Base-by-base conservation (phyloP, 805 yeast species). In the Candida verbasci region DNA sequence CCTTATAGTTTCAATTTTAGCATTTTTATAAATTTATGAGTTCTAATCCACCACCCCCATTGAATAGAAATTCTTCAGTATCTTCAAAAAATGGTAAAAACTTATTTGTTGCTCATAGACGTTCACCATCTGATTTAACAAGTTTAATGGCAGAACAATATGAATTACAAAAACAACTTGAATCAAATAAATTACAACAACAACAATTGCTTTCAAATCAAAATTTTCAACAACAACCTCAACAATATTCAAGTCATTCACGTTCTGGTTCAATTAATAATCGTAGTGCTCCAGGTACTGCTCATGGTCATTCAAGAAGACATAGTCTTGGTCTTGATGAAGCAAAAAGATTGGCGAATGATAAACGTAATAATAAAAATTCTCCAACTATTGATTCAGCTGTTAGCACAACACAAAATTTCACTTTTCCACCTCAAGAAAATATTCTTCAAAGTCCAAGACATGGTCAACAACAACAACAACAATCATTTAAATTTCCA, bases 311-410 rank as follows among this genome's bases (percentile, higher is more conserved):
- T 56, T 66, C 72, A 28, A 79, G 98, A 65, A 78, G 98, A 57
- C 97, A 91, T 57, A 88, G 97, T 0, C 66, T 91, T 41, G 97
- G 95, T 2, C 69, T 91, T 40, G 80, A 80, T 36, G 98, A 91
- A 61, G 97, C 97, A 9, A 88, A 86, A 50, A 82, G 82, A 48
- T 97, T 97, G 6, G 98, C 98, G n/a, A 96, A 96, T 4, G 31
- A 48, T 1, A 31, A 46, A 12, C 37, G 55, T 10, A 67, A 63
- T 42, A 52, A 56, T 11, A 60, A 68, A 40, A n/a, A n/a, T n/a
- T 60, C 73, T 2, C 52, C 58, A 34, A 53, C 70, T 9, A 57
- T 64, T 47, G 70, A 70, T 3, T 22, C 28, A 21, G 17, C 17
- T 3, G 29, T 24, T 23, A 20, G 29, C n/a, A 78, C 80, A 5